Evolutionary conservation across 139 green algal species (phyloP), one percentile per base, ranked within the genome.

Genomic region (Chlorokybus atmophyticus): DNA sequence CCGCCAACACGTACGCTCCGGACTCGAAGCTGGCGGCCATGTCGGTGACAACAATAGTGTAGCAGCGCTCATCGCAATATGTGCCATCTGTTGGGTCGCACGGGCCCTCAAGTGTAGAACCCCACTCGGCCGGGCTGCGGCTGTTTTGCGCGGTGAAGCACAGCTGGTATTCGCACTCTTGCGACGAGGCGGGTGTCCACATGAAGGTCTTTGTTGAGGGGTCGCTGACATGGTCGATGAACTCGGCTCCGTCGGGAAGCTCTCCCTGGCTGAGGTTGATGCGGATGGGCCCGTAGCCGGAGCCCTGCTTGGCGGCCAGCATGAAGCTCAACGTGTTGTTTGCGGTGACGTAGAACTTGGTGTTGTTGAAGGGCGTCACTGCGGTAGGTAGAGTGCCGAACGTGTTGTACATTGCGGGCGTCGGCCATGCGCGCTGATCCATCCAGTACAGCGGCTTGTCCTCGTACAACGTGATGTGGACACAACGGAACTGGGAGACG

Each of bases 21-120:
- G 26, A 38, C n/a, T 21, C 26, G 17, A 68, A 52, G 8, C 26
- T 25, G 40, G 40, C 28, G 40, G 24, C 26, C 4, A 5, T 4
- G 32, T 68, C 60, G 23, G 52, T 68, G 19, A 68, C 60, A 8
- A 55, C 32, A 23, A 68, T 68, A 28, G 26, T 55, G 52, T 68
- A 68, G 60, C 60, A 68, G 14, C 60, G 52, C 60, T 68, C 60
- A n/a, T n/a, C n/a, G n/a, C n/a, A n/a, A n/a, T n/a, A n/a, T n/a
- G n/a, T n/a, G n/a, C n/a, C n/a, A n/a, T n/a, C n/a, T n/a, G n/a
- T n/a, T n/a, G n/a, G n/a, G 27, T 68, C 60, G 14, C 10, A 44
- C 35, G 10, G 10, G 35, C 35, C 35, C 4, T 62, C 14, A 4
- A 66, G 24, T 23, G 49, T 57, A 31, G 58, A 52, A 21, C 48